Base-by-base conservation (phyloP, 768 basidiomycete species). In the Cyclocybe cylindracea region DNA sequence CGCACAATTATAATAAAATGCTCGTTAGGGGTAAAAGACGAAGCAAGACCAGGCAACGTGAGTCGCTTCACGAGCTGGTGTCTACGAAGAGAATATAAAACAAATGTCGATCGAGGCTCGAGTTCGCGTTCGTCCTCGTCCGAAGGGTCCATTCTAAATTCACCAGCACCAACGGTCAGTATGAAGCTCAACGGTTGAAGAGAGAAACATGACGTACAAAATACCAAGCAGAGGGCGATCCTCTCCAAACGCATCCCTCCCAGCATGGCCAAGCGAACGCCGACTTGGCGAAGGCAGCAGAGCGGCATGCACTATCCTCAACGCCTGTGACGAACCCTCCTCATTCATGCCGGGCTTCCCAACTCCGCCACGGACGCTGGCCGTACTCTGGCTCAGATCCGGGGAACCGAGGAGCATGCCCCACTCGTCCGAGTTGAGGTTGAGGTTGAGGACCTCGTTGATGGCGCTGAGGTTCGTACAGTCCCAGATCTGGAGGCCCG, bases 1-100 rank as follows among this genome's bases (percentile, higher is more conserved):
- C 85, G 49, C 64, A 87, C 88, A 51, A 89, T 68, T 54, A 82
- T 73, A 60, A 85, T 76, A 54, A 83, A 80, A 46, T 75, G 60
- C 40, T 63, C 60, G 54, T 73, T 81, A 38, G 79, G 75, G 57
- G 70, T 60, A 61, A 85, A 80, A 19, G 63, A 67, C 13, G 71
- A 69, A 14, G 73, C 70, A 11, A 70, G 56, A 16, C 73, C 76
- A n/a, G 65, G 68, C 48, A 80, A 66, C 10, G 67, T 60, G 16
- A 83, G 50, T 39, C 70, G 72, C 69, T 80, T 78, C 55, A 86
- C 69, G 38, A 82, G 63, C 46, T 73, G 64, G 61, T 87, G 84
- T 24, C 47, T 63, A 39, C 60, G 54, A 24, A 71, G 53, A 4
- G 67, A 70, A 56, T 71, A 73, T 24, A 73, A 43, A 44, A 69